Conservation (phyloP, 202 grass and related monocot species). For the Setaria italica region DNA sequence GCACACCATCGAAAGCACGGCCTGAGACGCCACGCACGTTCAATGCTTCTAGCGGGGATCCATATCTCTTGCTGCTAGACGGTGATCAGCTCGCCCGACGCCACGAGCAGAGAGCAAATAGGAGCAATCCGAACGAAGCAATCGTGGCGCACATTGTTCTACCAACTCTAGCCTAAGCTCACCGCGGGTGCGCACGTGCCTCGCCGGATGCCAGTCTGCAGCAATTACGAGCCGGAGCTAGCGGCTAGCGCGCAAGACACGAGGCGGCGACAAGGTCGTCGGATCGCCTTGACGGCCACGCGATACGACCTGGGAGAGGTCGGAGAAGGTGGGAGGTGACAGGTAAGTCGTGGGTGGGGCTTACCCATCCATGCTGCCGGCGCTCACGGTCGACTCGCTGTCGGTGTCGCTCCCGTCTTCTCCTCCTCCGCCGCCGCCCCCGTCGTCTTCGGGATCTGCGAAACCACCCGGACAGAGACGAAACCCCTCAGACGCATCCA, state of each 20-base stretch:
- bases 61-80: background rate
- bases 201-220: constrained; percentile 2
- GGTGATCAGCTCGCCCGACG: constrained; percentile 10
- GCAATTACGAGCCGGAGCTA: constrained; percentile 6
- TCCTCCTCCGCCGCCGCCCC: constrained; percentile 2
- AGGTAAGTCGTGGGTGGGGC: constrained; percentile 13
- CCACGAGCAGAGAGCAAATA: constrained; percentile 6
- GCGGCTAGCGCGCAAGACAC: background rate
- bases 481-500: constrained; percentile 39
- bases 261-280: constrained; percentile 12
- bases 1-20: background rate
- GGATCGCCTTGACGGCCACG: constrained; percentile 40
- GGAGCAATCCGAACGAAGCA: constrained; percentile 30
- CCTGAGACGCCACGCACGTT: too few relatives aligned
- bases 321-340: constrained; percentile 18
- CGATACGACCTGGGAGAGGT: constrained; percentile 1
- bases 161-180: background rate
- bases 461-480: constrained; percentile 34
- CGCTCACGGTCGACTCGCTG: constrained; percentile 53
- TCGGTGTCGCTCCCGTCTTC: constrained; percentile 35
- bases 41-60: background rate
- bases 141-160: constrained; percentile 13
- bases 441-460: constrained; percentile 62
- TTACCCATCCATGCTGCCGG: constrained; percentile 68
- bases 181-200: constrained; percentile 31